Evolutionary conservation across 495 filamentous ascomycete species (phyloP), one percentile per base, ranked within the genome.

Genomic region (Jackrogersella multiformis): DNA sequence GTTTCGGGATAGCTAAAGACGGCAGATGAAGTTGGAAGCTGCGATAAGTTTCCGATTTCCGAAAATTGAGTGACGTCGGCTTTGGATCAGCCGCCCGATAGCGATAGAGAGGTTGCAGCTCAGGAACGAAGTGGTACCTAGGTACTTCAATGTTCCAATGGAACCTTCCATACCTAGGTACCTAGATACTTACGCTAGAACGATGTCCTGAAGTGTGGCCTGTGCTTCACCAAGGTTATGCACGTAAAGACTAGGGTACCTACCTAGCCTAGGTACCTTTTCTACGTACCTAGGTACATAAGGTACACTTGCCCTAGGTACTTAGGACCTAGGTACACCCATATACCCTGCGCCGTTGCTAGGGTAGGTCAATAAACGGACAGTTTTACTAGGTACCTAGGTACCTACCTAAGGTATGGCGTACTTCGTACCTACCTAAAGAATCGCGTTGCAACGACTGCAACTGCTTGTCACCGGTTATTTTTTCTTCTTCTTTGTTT

Each of bases 1-100:
- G 49, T 49, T 64, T 59, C 58, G 71, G 71, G 71, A 63, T 56
- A 68, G 35, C 4, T 23, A 15, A 24, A 58, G 44, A n/a, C 61
- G 61, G 70, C 42, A 30, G 10, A 13, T 44, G 48, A 49, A 15
- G 51, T 64, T 57, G 51, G 51, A 58, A 60, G 61, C 38, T 51
- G 21, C 36, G 30, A 56, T 42, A 61, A 21, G 41, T 58, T 24
- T n/a, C 51, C 2, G 23, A 30, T n/a, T 15, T 41, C 42, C 20
- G 56, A 28, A 28, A 53, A 56, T 52, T 15, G 21, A 53, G 60
- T 68, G 69, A 68, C 53, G 66, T 66, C 53, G 49, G 48, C 5
- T 3, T 30, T 64, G n/a, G 42, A 46, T 46, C 61, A 64, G 38
- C 54, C 46, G 44, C 36, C 42, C n/a, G n/a, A n/a, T n/a, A n/a